Percentiles rank a stretch among this genome's conserved stretches.
Conservation (phyloP, 2,329 filamentous ascomycete species). For the Fusarium brevicatenulatum region DNA sequence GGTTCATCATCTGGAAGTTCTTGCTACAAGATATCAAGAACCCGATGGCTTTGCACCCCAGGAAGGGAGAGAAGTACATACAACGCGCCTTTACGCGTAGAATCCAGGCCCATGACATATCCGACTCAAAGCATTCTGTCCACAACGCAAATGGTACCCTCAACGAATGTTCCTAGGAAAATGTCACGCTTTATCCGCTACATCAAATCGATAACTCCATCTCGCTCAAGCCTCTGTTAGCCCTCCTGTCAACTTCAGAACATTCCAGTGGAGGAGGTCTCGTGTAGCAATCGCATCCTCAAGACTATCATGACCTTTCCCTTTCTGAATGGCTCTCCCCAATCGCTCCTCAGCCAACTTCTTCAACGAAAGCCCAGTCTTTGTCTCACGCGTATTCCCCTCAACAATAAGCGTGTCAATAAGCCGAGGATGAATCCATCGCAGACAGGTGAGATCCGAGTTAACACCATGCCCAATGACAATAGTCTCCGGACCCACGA, state of each 20-base stretch:
- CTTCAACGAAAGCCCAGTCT: slow-evolving; percentile 12
- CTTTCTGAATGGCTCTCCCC: background rate
- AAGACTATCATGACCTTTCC: slow-evolving; percentile 19
- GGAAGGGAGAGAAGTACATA: accelerated
- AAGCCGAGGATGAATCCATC: slow-evolving; percentile 22
- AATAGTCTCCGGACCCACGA: slow-evolving; percentile 58
- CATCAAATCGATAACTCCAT: accelerated
- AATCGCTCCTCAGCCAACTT: slow-evolving; percentile 6
- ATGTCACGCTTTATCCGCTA: no score
- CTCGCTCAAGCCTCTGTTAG: background rate
- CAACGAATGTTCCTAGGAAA: no score
- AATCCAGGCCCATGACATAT: background rate
- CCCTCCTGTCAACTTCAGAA: background rate
- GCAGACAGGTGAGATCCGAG: slow-evolving; percentile 1
- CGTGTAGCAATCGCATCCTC: slow-evolving; percentile 28
- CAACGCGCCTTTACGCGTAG: background rate
- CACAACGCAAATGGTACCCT: no score
- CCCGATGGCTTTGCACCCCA: accelerated
- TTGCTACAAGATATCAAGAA: accelerated
- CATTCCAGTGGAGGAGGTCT: slow-evolving; percentile 22
- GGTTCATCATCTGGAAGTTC: no score
- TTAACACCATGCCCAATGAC: slow-evolving; percentile 57
- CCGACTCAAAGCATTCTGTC: background rate
- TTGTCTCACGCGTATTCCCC: background rate
- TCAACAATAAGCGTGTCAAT: slow-evolving; percentile 23